Evolutionary conservation across 2,329 filamentous ascomycete species (phyloP).

Genomic region (Microdochium paspali): DNA sequence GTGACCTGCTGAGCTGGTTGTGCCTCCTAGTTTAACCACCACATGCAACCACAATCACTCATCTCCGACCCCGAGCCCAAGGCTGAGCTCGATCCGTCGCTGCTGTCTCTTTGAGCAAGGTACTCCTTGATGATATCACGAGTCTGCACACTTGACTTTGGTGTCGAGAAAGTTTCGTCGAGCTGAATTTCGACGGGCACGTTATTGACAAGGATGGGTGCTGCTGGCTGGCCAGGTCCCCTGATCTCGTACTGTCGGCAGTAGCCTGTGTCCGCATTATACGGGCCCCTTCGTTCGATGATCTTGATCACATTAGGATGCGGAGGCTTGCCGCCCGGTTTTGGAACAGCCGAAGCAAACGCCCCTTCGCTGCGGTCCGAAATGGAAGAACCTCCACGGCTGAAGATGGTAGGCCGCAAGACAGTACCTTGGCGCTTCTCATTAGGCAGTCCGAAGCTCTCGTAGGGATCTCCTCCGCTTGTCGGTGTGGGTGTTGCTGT

Average conservation of each 20-base stretch:
- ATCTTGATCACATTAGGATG: constrained; percentile 47
- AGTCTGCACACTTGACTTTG: not conserved
- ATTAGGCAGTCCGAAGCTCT: constrained; percentile 3
- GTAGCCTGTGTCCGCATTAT: constrained; percentile 23
- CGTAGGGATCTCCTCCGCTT: constrained; percentile 1
- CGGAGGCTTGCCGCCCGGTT: constrained; percentile 12
- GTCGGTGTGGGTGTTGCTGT: not conserved
- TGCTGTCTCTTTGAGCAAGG: constrained; percentile 1
- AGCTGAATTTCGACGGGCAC: constrained; percentile 33
- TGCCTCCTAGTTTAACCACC: constrained; percentile 34
- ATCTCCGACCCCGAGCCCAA: constrained; percentile 16
- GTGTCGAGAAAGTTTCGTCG: constrained; percentile 22
- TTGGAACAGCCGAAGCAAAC: constrained; percentile 6
- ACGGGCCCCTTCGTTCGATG: constrained; percentile 37
- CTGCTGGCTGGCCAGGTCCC: constrained; percentile 24
- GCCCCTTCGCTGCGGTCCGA: not conserved
- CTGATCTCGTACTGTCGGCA: constrained; percentile 40
- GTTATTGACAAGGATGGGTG: constrained; percentile 25
- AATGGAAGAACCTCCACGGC: constrained; percentile 1
- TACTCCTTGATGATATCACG: constrained; percentile 6
- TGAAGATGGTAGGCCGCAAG: not conserved
- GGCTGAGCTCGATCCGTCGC: constrained; percentile 4
- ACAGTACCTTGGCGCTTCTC: not conserved
- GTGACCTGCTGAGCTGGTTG: not conserved
- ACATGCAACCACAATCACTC: constrained; percentile 43